Conservation (phyloP, 2,329 filamentous ascomycete genomes). For the Sarocladium oryzae region DNA sequence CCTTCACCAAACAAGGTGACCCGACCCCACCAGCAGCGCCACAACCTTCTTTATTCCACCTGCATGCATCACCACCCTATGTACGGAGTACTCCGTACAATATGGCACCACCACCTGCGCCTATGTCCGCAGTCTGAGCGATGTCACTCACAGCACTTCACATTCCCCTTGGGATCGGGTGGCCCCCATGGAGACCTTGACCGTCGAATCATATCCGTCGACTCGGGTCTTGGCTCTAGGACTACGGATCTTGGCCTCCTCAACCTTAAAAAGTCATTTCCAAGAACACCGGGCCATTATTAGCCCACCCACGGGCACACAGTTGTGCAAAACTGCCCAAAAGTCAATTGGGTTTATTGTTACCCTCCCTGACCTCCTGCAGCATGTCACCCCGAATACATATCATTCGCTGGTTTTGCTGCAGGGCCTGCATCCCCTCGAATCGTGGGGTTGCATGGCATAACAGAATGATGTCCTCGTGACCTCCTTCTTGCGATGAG, state of each 20-base stretch:
- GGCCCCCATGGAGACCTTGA: neutral
- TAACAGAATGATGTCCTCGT: neutral
- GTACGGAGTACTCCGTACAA: no score
- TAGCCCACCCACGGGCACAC: no score
- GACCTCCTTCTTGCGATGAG: slow-evolving; percentile 3
- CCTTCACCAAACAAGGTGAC: neutral
- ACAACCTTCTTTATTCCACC: neutral
- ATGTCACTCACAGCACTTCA: slow-evolving; percentile 8
- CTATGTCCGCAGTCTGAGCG: neutral
- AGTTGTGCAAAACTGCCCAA: neutral
- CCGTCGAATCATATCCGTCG: neutral
- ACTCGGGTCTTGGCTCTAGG: slow-evolving; percentile 3
- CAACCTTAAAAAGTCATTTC: slow-evolving; percentile 8
- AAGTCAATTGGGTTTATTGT: slow-evolving; percentile 1
- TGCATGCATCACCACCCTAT: neutral
- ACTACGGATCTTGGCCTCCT: slow-evolving; percentile 6
- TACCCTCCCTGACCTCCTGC: neutral
- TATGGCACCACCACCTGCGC: neutral
- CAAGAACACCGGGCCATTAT: no score
- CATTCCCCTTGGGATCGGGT: neutral
- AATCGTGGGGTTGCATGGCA: neutral
- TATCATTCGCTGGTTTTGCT: neutral
- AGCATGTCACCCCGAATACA: neutral
- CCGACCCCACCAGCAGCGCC: neutral
- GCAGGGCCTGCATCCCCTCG: neutral